Conservation (phyloP, 2,329 filamentous ascomycete species). For the Aspergillus melleus region DNA sequence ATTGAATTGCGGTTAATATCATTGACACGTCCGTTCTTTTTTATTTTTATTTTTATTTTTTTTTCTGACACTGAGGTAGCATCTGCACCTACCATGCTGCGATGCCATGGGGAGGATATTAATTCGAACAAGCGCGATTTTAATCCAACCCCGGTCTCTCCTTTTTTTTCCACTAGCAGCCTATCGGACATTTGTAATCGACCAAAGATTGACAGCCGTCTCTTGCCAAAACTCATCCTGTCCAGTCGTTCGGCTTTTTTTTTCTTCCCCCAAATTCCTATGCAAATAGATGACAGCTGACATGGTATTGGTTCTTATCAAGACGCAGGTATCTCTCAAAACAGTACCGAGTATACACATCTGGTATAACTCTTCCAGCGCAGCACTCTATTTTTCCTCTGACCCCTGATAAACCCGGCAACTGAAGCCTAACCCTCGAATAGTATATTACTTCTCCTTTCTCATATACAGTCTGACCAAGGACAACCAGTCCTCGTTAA, state of each 20-base stretch:
- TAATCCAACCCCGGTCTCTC: neutral
- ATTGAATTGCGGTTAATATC: neutral
- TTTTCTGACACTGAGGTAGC: neutral
- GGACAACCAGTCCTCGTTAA: neutral
- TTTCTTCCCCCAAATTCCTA: neutral
- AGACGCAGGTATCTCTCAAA: no score
- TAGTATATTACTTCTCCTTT: no score
- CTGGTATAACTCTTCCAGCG: no score
- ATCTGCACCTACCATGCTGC: neutral
- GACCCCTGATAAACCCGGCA: no score
- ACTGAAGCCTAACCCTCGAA: no score
- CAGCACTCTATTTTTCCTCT: no score
- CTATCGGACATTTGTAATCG: conserved; percentile 2
- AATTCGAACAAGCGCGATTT: neutral
- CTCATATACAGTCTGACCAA: no score
- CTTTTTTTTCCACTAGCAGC: conserved; percentile 1
- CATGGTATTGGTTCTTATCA: neutral
- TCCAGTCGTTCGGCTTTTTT: neutral
- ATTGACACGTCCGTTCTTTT: neutral
- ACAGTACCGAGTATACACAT: no score
- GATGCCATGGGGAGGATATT: neutral
- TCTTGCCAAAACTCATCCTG: neutral
- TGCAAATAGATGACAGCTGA: neutral
- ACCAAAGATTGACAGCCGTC: neutral
- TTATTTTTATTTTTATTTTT: neutral